Evolutionary conservation across 2,329 filamentous ascomycete genomes (phyloP).

Genomic region (Xylariales sp.): DNA sequence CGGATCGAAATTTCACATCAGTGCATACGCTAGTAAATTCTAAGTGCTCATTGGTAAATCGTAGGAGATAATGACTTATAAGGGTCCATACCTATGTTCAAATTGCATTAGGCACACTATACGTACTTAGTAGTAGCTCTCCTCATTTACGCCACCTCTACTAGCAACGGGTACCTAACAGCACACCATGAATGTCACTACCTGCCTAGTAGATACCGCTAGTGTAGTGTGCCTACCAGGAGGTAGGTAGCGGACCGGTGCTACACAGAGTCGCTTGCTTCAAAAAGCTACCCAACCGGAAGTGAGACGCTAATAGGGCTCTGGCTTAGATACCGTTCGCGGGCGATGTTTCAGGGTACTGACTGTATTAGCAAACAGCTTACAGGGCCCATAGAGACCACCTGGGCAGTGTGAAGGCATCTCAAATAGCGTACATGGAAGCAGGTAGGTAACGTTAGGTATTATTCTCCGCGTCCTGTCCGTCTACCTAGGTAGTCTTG

Average conservation of each 20-base stretch:
- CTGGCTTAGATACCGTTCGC: constrained; percentile 3
- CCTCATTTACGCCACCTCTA: too few relatives aligned
- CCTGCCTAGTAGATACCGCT: too few relatives aligned
- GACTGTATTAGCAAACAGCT: constrained; percentile 9
- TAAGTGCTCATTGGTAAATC: background rate
- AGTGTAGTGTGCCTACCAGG: too few relatives aligned
- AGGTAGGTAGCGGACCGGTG: too few relatives aligned
- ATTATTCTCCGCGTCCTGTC: constrained; percentile 12
- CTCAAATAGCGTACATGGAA: constrained; percentile 6
- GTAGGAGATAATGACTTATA: too few relatives aligned
- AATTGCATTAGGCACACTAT: too few relatives aligned
- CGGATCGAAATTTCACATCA: too few relatives aligned
- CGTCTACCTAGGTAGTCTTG: background rate
- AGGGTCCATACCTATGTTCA: too few relatives aligned
- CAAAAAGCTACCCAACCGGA: constrained; percentile 5
- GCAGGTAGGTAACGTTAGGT: too few relatives aligned
- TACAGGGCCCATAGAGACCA: background rate
- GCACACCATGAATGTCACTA: too few relatives aligned
- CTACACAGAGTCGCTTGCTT: constrained; percentile 7
- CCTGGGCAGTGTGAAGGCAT: constrained; percentile 15
- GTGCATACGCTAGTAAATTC: background rate
- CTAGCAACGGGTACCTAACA: too few relatives aligned
- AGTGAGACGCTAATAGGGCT: constrained; percentile 5
- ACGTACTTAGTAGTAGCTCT: too few relatives aligned
- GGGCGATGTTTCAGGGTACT: constrained; percentile 27